These are phyloP conservation scores for Arthrobotrys conoides DNA, from an alignment of 2,329 filamentous ascomycete species.

Conservation along the genomic window DNA sequence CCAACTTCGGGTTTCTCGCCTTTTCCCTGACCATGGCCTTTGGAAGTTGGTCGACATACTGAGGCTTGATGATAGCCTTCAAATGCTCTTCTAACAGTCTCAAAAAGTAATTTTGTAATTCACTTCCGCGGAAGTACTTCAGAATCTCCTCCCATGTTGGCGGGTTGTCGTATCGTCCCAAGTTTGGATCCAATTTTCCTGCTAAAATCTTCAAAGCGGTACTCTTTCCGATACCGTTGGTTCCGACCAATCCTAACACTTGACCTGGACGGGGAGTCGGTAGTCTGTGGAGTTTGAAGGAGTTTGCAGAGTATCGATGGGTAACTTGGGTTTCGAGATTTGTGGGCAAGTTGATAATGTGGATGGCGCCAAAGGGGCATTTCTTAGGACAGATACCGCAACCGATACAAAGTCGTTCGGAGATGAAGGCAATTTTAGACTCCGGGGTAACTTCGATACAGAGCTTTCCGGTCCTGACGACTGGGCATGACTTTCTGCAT, in stretches of 20 bases:
- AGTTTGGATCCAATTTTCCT: slow-evolving; percentile 97
- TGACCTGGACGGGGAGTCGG: slow-evolving; percentile 96
- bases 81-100: slow-evolving; percentile 97
- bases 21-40: slow-evolving; percentile 83
- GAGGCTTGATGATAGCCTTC: slow-evolving; percentile 98
- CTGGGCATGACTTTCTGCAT: slow-evolving; percentile 98
- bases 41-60: slow-evolving; percentile 98
- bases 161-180: slow-evolving; percentile 94
- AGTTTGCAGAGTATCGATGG: slow-evolving; percentile 98
- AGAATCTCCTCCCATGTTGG: slow-evolving; percentile 99
- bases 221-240: slow-evolving; percentile 99
- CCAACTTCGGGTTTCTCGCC: slow-evolving; percentile 71
- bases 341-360: slow-evolving; percentile 99
- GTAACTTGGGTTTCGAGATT: slow-evolving; percentile 99
- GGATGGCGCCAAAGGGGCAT: slow-evolving; percentile 93
- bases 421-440: slow-evolving; percentile 97
- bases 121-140: slow-evolving; percentile 97
- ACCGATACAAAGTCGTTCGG: slow-evolving; percentile 93
- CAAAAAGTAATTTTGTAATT: slow-evolving; percentile 99
- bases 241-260: slow-evolving; percentile 95
- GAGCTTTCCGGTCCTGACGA: slow-evolving; percentile 96
- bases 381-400: slow-evolving; percentile 99
- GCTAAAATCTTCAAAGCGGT: slow-evolving; percentile 99
- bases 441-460: slow-evolving; percentile 93
- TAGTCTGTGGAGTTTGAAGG: slow-evolving; percentile 98